Percentiles rank a stretch among this genome's conserved stretches.
phyloP scores from a whole-genome alignment of 2,329 filamentous ascomycete species.

The Ambrosiella cleistominuta region DNA sequence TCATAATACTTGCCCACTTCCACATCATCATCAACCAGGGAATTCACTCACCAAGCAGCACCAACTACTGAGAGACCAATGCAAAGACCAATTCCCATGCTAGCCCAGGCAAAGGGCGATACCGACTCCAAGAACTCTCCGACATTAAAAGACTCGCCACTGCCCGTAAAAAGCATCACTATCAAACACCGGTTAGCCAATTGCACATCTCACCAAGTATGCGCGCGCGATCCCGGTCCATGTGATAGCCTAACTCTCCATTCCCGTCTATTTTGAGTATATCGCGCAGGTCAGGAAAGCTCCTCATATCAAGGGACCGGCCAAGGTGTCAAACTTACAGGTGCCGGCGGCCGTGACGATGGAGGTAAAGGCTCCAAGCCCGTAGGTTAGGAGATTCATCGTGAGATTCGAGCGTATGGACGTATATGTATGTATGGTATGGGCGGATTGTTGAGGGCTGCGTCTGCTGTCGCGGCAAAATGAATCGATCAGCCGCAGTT shows the following conservation, averaged over 20 bases:
- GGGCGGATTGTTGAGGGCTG: no score
- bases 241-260: no score
- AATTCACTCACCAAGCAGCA: slow-evolving; percentile 65
- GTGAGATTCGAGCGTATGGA: slow-evolving; percentile 16
- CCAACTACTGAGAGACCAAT: slow-evolving; percentile 93
- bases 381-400: slow-evolving; percentile 59
- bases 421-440: no score
- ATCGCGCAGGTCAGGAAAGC: neutral
- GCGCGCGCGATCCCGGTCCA: neutral
- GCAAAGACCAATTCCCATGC: slow-evolving; percentile 77
- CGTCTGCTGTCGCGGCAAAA: no score
- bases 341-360: slow-evolving; percentile 57
- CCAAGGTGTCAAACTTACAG: slow-evolving; percentile 39
- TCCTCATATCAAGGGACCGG: no score
- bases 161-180: slow-evolving; percentile 99
- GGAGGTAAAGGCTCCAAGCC: slow-evolving; percentile 47
- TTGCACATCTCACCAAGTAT: neutral
- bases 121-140: slow-evolving; percentile 87
- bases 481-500: no score
- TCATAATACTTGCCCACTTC: neutral
- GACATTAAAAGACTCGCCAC: slow-evolving; percentile 92
- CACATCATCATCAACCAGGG: neutral
- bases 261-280: no score
- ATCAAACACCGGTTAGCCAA: neutral
- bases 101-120: slow-evolving; percentile 88